Percentiles rank a stretch among this genome's conserved stretches.
These are phyloP conservation scores for Daldinia grandis DNA, from an alignment of 495 filamentous ascomycete species.

Conservation along the genomic window DNA sequence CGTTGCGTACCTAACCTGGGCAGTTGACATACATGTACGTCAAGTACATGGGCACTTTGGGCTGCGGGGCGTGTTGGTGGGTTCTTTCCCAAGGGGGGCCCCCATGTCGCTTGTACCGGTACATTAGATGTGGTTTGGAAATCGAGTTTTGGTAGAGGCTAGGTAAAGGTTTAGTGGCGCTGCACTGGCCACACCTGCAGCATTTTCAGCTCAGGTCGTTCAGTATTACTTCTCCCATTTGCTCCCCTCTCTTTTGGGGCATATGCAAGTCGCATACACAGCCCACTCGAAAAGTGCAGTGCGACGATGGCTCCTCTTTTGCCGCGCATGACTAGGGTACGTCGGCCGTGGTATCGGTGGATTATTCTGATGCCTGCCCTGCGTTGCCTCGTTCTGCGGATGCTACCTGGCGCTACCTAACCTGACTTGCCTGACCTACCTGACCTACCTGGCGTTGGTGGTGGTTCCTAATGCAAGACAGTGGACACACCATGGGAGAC, in stretches of 20 bases:
- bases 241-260: constrained; percentile 44
- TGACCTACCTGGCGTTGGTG: constrained; percentile 13
- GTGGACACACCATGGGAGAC: constrained; percentile 38
- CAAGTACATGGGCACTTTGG: background rate
- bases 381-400: constrained; percentile 37
- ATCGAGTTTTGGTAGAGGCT: constrained; percentile 7
- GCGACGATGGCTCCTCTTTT: constrained; percentile 36
- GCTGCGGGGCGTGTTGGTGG: background rate
- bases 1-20: no score
- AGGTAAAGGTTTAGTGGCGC: constrained; percentile 46
- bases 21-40: background rate
- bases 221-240: constrained; percentile 47
- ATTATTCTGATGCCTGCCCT: constrained; percentile 36
- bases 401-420: constrained; percentile 25
- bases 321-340: constrained; percentile 45
- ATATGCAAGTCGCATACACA: constrained; percentile 58
- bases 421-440: constrained; percentile 6
- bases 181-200: constrained; percentile 53
- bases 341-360: constrained; percentile 43
- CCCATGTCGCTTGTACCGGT: constrained; percentile 12
- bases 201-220: constrained; percentile 58
- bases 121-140: background rate
- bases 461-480: constrained; percentile 44
- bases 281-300: constrained; percentile 42
- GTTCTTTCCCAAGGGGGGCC: background rate